Evolutionary conservation across 305 asterid genomes (phyloP).

Genomic region (Petunia hybrid): DNA sequence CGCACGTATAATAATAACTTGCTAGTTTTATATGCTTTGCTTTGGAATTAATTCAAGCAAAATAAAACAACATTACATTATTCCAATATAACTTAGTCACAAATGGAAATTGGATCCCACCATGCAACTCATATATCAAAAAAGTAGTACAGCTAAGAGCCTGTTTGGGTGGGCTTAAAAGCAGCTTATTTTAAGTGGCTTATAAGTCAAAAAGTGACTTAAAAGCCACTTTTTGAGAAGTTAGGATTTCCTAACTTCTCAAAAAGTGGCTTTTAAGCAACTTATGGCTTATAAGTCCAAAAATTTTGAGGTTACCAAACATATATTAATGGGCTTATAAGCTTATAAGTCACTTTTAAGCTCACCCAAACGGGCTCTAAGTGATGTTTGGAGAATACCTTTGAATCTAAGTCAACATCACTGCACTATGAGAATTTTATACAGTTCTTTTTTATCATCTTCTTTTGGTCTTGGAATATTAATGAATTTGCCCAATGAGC

Average conservation of each 20-base stretch:
- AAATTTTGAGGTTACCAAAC: too few relatives aligned
- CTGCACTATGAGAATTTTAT: not conserved
- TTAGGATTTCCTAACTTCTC: too few relatives aligned
- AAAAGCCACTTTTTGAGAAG: too few relatives aligned
- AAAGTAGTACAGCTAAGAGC: conserved; percentile 10
- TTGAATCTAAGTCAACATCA: conserved; percentile 28
- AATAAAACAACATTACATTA: conserved; percentile 8
- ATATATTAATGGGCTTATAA: too few relatives aligned
- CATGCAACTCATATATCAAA: conserved; percentile 2
- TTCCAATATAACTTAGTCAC: conserved; percentile 1
- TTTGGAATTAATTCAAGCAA: conserved; percentile 26
- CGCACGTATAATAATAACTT: conserved; percentile 8
- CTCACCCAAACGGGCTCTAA: too few relatives aligned
- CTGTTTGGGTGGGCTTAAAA: too few relatives aligned
- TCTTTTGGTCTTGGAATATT: not conserved
- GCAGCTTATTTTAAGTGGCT: too few relatives aligned
- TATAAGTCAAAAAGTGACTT: too few relatives aligned
- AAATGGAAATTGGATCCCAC: conserved; percentile 22
- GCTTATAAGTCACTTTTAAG: too few relatives aligned
- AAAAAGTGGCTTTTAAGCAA: too few relatives aligned
- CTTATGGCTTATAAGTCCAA: too few relatives aligned
- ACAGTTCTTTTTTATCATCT: not conserved
- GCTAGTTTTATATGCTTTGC: conserved; percentile 15
- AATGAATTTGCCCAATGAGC: not conserved
- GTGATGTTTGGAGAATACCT: conserved; percentile 14